Evolutionary conservation across 805 yeast species (phyloP), one percentile per base, ranked within the genome.

Genomic region (Saccharomyces paradoxus): DNA sequence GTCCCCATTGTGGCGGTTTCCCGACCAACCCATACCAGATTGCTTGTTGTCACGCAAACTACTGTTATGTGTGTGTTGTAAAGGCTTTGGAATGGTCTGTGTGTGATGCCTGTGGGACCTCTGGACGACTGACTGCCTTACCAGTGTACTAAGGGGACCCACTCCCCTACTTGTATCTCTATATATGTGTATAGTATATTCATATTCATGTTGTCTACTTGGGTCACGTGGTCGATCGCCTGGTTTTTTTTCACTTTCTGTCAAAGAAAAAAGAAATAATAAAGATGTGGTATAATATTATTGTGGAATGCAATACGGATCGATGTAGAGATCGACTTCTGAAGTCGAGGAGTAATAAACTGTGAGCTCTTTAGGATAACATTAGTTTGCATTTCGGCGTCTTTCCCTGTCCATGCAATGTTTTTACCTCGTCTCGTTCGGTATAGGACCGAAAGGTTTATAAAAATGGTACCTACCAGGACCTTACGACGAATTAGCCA

Each of bases 61-160:
- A 56, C 46, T 65, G 69, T 46, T 65, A 65, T 52, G 51, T 60
- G 7, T 65, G 69, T 44, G 57, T 53, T 0, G 53, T 61, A 0
- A 62, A 58, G 49, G 28, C 53, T 5, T 48, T 64, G 14, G 63
- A 63, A 48, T 53, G 55, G 50, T 50, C 55, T 7, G 14, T 28
- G 10, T 64, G 68, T 41, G 37, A 41, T 4, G 32, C 46, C 6
- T 64, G 67, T 52, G 41, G 51, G 2, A 8, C n/a, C 14, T 27
- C 50, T n/a, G 31, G 14, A 1, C 12, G 37, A 4, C 30, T 56
- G 14, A 29, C 41, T 4, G 59, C 56, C 2, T 13, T 14, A 1
- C 31, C 59, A 21, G 24, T 53, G 26, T 58, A 58, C 27, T 48
- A 17, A 17, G 13, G 17, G 12, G 44, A 8, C 44, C 24, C 12